Evolutionary conservation across 2,329 filamentous ascomycete genomes (phyloP), one percentile per base, ranked within the genome.

Genomic region (Dactylellina drechsleri): DNA sequence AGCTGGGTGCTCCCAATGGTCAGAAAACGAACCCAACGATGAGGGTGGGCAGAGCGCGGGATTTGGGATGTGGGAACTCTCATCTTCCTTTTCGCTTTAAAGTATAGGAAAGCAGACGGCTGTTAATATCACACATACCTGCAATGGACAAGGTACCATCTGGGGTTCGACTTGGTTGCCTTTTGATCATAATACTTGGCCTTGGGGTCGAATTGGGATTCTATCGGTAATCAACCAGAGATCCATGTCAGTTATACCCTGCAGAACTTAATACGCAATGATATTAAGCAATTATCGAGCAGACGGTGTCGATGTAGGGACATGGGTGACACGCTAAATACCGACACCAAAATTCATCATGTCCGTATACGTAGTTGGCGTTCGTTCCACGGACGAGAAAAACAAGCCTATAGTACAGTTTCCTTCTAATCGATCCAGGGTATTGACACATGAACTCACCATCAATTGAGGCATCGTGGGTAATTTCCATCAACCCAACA

Each of bases 401-500:
- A 50, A 50, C 76, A 52, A 13, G 28, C 18, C n/a, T 5, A n/a
- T 18, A 20, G 36, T 31, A 80, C 80, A 4, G 31, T 78, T 82
- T 23, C 18, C 18, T 52, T 36, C 10, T 5, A 36, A 36, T 36
- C 31, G 31, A 36, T 10, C 16, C 43, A 47, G 66, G 47, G 47
- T 23, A 23, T 52, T 12, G 49, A 5, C 18, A 31, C 18, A 18
- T 16, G 28, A 4, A 23, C 87, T 78, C 83, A 92, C 91, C 83
- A 79, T 99, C 95, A 7, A 92, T 86, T 1, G 90, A 90, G 78
- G 92, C 91, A 80, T 97, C 93, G 77, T 88, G 86, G 15, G 96
- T 93, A 77, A 99, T 91, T 79, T 95, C 91, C 91, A 97, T 93
- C 16, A 90, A 87, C 1, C 93, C 93, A 0, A 90, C 92, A 56